phyloP scores from a whole-genome alignment of 2,329 filamentous ascomycete genomes.

The Colletotrichum lindemuthianum region DNA sequence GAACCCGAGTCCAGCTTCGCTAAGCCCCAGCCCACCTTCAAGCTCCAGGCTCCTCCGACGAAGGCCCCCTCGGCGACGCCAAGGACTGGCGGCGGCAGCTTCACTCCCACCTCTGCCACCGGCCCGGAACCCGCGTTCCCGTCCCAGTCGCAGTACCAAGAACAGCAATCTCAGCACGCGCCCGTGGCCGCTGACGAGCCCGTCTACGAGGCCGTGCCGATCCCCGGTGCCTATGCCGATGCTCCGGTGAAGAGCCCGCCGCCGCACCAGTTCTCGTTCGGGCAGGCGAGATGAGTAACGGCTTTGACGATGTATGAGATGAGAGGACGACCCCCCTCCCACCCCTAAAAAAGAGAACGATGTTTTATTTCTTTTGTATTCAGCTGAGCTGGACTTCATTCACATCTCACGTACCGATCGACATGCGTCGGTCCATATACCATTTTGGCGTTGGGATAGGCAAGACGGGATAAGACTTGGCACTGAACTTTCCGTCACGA shows the following conservation, averaged over 20 bases:
- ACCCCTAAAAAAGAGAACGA: constrained; percentile 11
- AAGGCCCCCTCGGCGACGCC: constrained; percentile 83
- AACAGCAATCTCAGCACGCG: constrained; percentile 69
- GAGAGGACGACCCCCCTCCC: constrained; percentile 5
- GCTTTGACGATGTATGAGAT: constrained; percentile 21
- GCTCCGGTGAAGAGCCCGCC: constrained; percentile 63
- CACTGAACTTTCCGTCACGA: not conserved
- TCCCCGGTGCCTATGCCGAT: constrained; percentile 82
- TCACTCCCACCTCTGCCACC: constrained; percentile 61
- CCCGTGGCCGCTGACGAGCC: constrained; percentile 81
- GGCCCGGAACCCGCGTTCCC: constrained; percentile 49
- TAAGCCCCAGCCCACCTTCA: constrained; percentile 69
- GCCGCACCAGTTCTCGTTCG: constrained; percentile 56
- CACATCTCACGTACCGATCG: constrained; percentile 4
- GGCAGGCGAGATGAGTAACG: constrained; percentile 43
- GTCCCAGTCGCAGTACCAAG: constrained; percentile 59
- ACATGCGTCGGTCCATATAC: constrained; percentile 31
- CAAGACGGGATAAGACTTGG: constrained; percentile 23
- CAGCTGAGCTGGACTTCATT: constrained; percentile 16
- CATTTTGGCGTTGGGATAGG: constrained; percentile 37
- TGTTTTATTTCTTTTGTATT: constrained; percentile 15
- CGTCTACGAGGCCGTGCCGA: constrained; percentile 86
- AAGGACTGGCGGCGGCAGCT: constrained; percentile 70
- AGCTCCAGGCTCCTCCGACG: constrained; percentile 84
- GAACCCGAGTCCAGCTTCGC: constrained; percentile 73